Conservation (phyloP, 2,329 filamentous ascomycete genomes). For the Daldinia sp. region DNA sequence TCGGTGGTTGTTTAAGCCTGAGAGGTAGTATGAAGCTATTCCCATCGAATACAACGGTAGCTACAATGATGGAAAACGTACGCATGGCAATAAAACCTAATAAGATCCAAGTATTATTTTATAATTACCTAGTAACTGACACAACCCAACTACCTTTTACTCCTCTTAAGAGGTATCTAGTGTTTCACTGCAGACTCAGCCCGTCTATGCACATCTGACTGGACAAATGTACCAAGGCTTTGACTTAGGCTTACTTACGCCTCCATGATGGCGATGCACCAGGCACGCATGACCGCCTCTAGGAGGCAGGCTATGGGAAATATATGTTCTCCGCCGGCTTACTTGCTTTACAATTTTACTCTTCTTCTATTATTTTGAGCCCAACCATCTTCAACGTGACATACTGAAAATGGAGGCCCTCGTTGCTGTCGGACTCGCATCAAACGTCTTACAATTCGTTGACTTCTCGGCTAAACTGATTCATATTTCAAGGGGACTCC, state of each 20-base stretch:
- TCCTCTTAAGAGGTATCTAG: background rate
- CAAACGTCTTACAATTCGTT: constrained; percentile 42
- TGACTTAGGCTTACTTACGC: background rate
- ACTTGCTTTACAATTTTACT: background rate
- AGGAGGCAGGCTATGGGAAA: background rate
- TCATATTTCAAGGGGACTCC: constrained; percentile 37
- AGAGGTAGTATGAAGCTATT: background rate
- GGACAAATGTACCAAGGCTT: background rate
- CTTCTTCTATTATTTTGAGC: background rate
- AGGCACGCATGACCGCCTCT: background rate
- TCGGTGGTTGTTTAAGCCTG: background rate
- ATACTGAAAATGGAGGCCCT: constrained; percentile 39
- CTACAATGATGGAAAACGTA: background rate
- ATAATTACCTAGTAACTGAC: too few species aligned
- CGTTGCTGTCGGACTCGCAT: constrained; percentile 41
- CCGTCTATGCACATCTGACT: background rate
- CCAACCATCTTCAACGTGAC: background rate
- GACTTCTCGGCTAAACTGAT: constrained; percentile 38
- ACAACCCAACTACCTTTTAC: too few species aligned
- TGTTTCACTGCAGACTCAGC: background rate
- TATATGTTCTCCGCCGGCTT: background rate
- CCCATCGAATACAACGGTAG: background rate
- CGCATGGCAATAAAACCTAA: background rate
- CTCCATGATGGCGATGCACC: background rate
- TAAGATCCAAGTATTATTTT: too few species aligned